Conservation (phyloP, 2,329 filamentous ascomycete genomes). For the Xylaria sp. region DNA sequence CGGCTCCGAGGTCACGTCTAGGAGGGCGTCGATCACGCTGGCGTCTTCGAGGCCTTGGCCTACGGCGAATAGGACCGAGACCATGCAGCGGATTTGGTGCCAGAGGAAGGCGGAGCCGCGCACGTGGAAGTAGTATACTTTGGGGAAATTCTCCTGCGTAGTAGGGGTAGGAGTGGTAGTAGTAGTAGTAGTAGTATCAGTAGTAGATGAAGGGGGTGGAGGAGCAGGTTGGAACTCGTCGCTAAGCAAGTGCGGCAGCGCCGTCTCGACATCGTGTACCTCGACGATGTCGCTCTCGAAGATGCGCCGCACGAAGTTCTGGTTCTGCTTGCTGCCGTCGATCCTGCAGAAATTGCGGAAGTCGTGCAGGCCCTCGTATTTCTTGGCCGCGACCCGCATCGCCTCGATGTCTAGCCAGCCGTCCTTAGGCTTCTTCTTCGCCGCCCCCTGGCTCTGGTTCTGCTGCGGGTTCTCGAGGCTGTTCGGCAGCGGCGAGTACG, state of each 20-base stretch:
- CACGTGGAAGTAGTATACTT: constrained; percentile 88
- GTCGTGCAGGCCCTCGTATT: constrained; percentile 86
- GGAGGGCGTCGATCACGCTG: constrained; percentile 75
- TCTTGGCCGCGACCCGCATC: constrained; percentile 84
- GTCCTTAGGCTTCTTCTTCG: constrained; percentile 57
- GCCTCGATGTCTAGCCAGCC: constrained; percentile 89
- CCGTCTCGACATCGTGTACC: constrained; percentile 65
- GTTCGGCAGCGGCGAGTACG: constrained; percentile 76
- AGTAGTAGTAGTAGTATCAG: constrained; percentile 21
- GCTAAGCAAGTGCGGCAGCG: constrained; percentile 65
- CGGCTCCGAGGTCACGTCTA: constrained; percentile 78
- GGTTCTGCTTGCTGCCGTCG: constrained; percentile 88
- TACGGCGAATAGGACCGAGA: constrained; percentile 90
- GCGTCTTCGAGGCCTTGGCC: constrained; percentile 88
- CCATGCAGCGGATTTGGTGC: constrained; percentile 97
- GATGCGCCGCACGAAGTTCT: constrained; percentile 82
- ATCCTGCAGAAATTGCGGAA: constrained; percentile 98
- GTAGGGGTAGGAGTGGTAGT: constrained; percentile 29
- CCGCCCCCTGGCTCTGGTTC: not conserved
- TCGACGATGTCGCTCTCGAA: constrained; percentile 83
- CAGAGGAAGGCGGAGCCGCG: constrained; percentile 94
- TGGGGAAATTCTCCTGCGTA: constrained; percentile 56
- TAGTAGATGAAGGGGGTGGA: constrained; percentile 43
- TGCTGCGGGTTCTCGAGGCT: constrained; percentile 58
- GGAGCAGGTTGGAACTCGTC: constrained; percentile 57